These are phyloP conservation scores for Paramecium tetraurelia DNA, from an alignment of 73 alveolate genomes.

Conservation along the genomic window DNA sequence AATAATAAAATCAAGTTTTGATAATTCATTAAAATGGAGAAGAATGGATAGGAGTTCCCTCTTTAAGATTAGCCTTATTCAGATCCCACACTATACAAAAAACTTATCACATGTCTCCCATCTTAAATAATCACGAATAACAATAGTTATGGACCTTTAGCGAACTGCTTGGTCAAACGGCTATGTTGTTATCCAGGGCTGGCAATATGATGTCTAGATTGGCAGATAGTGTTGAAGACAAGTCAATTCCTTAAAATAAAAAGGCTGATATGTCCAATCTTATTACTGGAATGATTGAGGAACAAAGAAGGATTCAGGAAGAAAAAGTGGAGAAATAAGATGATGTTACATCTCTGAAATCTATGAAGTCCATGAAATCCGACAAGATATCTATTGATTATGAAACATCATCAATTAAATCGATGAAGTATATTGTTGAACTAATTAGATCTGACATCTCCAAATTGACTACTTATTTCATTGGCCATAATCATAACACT, in stretches of 20 bases:
- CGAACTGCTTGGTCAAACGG: neutral
- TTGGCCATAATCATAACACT: neutral
- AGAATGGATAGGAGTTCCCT: slow-evolving; percentile 18
- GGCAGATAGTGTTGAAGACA: slow-evolving; percentile 41
- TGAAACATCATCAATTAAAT: slow-evolving; percentile 44
- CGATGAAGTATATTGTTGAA: neutral
- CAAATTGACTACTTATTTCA: neutral
- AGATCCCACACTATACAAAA: slow-evolving; percentile 30
- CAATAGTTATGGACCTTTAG: neutral
- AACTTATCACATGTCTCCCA: neutral
- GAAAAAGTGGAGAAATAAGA: slow-evolving; percentile 12
- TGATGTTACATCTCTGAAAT: slow-evolving; percentile 37
- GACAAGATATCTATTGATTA: slow-evolving; percentile 43
- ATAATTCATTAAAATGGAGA: neutral
- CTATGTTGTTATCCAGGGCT: neutral
- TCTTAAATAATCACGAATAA: neutral
- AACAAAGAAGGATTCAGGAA: neutral
- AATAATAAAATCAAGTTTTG: neutral
- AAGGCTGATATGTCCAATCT: slow-evolving; percentile 10
- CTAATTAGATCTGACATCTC: slow-evolving; percentile 34
- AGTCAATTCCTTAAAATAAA: neutral
- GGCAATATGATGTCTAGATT: slow-evolving; percentile 38
- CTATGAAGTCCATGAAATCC: slow-evolving; percentile 47
- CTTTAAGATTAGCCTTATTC: neutral
- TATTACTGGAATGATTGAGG: slow-evolving; percentile 34